Conservation (phyloP, 208 protist genomes). For the Leishmania mexicana region DNA sequence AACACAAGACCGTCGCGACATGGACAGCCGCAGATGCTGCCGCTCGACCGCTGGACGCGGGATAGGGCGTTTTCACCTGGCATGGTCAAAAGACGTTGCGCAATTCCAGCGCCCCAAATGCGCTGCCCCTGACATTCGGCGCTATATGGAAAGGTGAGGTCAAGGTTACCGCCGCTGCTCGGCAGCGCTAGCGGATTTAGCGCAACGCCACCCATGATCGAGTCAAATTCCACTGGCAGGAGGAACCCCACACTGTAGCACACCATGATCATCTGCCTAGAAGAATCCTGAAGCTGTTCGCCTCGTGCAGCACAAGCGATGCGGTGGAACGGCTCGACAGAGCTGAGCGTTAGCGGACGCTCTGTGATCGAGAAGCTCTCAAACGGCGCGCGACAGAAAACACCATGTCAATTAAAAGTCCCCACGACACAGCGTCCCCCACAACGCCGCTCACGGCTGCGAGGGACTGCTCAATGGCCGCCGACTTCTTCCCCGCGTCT, state of each 20-base stretch:
- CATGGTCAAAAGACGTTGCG: background rate
- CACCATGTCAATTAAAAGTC: too few species aligned
- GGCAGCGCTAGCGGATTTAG: conserved; percentile 44
- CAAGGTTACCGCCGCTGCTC: conserved; percentile 31
- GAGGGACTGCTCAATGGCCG: background rate
- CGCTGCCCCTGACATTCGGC: conserved; percentile 38
- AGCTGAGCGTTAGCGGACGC: background rate
- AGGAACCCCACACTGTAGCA: conserved; percentile 59
- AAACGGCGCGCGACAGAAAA: too few species aligned
- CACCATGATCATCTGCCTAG: conserved; percentile 56
- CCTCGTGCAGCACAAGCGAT: conserved; percentile 1
- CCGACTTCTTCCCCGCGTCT: background rate
- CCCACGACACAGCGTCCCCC: too few species aligned
- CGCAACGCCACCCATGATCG: conserved; percentile 25
- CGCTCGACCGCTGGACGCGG: background rate
- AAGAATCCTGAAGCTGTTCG: background rate
- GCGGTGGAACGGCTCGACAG: background rate
- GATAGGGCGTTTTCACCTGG: background rate
- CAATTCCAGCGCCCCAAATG: background rate
- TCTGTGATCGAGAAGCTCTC: background rate
- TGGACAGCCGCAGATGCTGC: background rate
- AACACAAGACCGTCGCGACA: background rate
- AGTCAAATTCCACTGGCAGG: conserved; percentile 34
- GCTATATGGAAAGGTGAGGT: conserved; percentile 26
- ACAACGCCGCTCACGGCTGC: background rate